phyloP scores from a whole-genome alignment of 305 asterid genomes.

The Euphrasia arctica region DNA sequence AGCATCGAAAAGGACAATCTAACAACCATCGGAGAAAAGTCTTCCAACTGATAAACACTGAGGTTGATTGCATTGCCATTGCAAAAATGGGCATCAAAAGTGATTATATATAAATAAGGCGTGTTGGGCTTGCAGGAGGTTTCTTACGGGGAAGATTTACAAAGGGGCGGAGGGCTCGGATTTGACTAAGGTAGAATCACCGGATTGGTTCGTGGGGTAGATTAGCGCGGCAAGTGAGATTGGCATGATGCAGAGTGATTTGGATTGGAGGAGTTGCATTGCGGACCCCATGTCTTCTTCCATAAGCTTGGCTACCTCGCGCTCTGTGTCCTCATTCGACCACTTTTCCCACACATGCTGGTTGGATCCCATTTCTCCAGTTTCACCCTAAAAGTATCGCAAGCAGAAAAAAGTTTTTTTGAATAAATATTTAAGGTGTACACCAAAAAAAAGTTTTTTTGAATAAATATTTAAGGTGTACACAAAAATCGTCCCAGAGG shows the following conservation, averaged over 20 bases:
- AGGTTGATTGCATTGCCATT: constrained; percentile 26
- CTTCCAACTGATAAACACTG: background rate
- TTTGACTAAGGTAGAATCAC: constrained; percentile 52
- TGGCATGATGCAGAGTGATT: constrained; percentile 96
- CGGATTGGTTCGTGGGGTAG: constrained; percentile 59
- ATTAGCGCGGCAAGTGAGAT: constrained; percentile 81
- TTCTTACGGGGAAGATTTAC: constrained; percentile 36
- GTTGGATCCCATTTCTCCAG: constrained; percentile 46
- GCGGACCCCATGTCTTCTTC: constrained; percentile 93
- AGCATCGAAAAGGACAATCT: background rate
- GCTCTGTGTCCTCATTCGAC: constrained; percentile 84
- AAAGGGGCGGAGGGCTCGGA: constrained; percentile 64
- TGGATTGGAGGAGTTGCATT: constrained; percentile 93
- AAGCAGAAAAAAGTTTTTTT: constrained; percentile 7
- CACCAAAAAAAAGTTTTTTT: constrained; percentile 4
- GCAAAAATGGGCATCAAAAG: constrained; percentile 12
- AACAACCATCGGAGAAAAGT: constrained; percentile 9
- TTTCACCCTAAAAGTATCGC: constrained; percentile 40
- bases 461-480: background rate
- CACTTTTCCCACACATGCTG: constrained; percentile 86
- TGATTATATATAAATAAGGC: constrained; percentile 22
- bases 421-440: background rate
- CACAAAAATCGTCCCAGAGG: no score
- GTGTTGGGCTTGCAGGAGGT: constrained; percentile 31
- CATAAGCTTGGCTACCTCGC: constrained; percentile 87